Base-by-base conservation (phyloP, 108 stramenopile species). In the Fragilariopsis cylindrus region DNA sequence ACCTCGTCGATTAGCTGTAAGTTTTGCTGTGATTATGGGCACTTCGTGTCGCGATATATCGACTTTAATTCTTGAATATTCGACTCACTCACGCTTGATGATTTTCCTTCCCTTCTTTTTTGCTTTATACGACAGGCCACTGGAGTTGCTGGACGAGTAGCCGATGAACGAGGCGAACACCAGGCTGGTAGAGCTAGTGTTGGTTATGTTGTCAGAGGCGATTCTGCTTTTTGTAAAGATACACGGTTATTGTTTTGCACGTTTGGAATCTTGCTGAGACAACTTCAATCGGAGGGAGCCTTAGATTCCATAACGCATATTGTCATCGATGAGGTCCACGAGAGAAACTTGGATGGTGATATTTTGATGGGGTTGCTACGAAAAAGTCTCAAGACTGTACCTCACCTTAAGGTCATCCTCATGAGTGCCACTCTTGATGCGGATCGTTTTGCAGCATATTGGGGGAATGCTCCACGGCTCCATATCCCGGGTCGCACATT, bases 301-400 rank as follows among this genome's bases (percentile, higher is more conserved):
- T 81, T 98, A 18, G 81, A 90, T 44, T 83, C 81, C 43, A 82
- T 99, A 40, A 89, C 96, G 11, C 98, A 98, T 74, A 76, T 98
- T 66, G 84, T 98, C 19, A 88, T 99, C 19, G 99, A 99, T 71
- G 99, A 99, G 79, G 97, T 98, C 47, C 97, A 99, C 72, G 99
- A 99, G 72, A 81, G 98, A 40, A 84, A 91, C 65, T 82, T 91
- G 15, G 90, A 92, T 62, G 85, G 85, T n/a, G 91, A 95, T 62
- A 81, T 95, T 2, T 72, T 95, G 3, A 77, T 95, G 73, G 93
- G 86, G 46, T 65, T 86, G 60, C 80, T 86, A 73, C 87, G 70
- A 47, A 75, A 70, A 75, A 69, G 74, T 60, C 74, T 79, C 12
- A 16, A 50, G n/a, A 69, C 57, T 4, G 57, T 60, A 50, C 74